Conservation (phyloP, 2,329 filamentous ascomycete species). For the Exophiala sp. region DNA sequence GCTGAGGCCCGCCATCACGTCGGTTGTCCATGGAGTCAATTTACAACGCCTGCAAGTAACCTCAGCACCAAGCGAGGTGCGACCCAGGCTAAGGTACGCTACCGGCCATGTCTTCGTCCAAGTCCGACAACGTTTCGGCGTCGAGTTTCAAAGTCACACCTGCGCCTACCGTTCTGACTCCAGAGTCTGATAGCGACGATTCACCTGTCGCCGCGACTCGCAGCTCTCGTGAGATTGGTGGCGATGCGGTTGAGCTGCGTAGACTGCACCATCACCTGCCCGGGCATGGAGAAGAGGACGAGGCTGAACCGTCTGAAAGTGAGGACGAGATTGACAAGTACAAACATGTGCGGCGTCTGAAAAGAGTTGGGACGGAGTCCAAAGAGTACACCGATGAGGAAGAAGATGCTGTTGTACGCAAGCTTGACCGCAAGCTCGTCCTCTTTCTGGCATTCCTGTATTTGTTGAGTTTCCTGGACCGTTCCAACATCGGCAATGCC, state of each 20-base stretch:
- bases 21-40: not conserved
- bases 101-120: slow-evolving; percentile 10
- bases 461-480: slow-evolving; percentile 78
- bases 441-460: slow-evolving; percentile 79
- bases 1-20: too few species aligned
- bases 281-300: not conserved
- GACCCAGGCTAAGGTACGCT: not conserved
- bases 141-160: slow-evolving; percentile 3
- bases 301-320: not conserved
- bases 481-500: slow-evolving; percentile 70
- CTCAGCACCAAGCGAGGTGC: not conserved
- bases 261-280: slow-evolving; percentile 9
- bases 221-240: slow-evolving; percentile 6
- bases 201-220: slow-evolving; percentile 3
- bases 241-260: slow-evolving; percentile 12
- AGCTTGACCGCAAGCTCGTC: slow-evolving; percentile 74
- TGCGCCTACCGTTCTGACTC: slow-evolving; percentile 4
- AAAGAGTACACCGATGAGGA: slow-evolving; percentile 67
- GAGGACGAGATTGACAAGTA: slow-evolving; percentile 9
- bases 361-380: slow-evolving; percentile 31
- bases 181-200: slow-evolving; percentile 9
- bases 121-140: not conserved
- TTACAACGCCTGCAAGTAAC: not conserved
- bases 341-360: slow-evolving; percentile 3
- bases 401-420: slow-evolving; percentile 66